phyloP scores from a whole-genome alignment of 192 early-diverging fungal species.

The Coemansia sp. region DNA sequence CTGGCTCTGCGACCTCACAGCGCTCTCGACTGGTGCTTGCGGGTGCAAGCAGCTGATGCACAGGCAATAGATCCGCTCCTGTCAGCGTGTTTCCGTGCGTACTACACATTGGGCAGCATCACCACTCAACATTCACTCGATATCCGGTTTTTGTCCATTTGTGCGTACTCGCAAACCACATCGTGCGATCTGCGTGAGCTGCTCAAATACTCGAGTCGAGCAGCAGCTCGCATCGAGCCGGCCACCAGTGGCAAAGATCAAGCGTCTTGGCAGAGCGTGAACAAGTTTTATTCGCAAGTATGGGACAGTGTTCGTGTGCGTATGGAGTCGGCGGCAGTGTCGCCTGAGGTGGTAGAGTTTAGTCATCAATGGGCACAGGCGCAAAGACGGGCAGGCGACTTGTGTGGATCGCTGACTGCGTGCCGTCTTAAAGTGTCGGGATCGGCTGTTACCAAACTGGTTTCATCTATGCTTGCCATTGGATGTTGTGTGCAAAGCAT shows the following conservation, averaged over 20 bases:
- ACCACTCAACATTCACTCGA: conserved; percentile 6
- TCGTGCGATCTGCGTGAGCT: conserved; percentile 36
- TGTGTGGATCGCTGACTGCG: conserved; percentile 8
- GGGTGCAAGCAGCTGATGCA: conserved; percentile 22
- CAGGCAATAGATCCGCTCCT: conserved; percentile 25
- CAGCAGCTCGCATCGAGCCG: conserved; percentile 8
- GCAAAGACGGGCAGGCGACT: neutral
- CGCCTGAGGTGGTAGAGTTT: conserved; percentile 44
- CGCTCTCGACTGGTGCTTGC: conserved; percentile 43
- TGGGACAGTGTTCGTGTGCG: conserved; percentile 5
- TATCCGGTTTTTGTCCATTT: conserved; percentile 27
- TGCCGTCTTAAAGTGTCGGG: conserved; percentile 4
- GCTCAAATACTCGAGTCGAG: conserved; percentile 27
- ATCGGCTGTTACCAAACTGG: conserved; percentile 5
- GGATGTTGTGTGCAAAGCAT: conserved; percentile 4
- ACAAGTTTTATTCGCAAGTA: conserved; percentile 18
- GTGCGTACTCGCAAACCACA: conserved; percentile 30
- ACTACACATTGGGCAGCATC: conserved; percentile 31
- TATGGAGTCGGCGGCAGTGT: conserved; percentile 5
- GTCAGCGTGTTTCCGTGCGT: conserved; percentile 38
- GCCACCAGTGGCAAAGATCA: neutral
- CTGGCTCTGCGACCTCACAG: conserved; percentile 15
- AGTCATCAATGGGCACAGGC: conserved; percentile 13
- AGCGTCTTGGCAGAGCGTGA: neutral
- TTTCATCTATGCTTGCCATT: conserved; percentile 4